Conservation (phyloP, 1,139 yeast species). For the Lodderomyces parapsilosis region DNA sequence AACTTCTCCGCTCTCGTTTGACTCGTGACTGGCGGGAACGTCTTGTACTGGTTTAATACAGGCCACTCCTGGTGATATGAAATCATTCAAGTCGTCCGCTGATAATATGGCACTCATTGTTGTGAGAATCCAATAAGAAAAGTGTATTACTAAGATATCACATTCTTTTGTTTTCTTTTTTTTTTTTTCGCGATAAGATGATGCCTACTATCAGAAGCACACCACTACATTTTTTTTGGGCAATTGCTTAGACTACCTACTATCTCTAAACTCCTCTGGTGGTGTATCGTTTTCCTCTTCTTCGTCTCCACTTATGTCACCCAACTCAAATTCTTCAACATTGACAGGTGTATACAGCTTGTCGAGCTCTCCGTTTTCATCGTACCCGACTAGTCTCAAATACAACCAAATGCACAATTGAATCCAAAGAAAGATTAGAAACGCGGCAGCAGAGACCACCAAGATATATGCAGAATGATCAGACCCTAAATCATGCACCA, state of each 20-base stretch:
- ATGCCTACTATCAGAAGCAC: not conserved
- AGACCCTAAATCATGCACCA: constrained; percentile 72
- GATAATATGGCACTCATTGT: constrained; percentile 83
- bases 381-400: constrained; percentile 49
- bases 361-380: constrained; percentile 36
- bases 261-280: constrained; percentile 1
- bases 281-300: constrained; percentile 5
- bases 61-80: constrained; percentile 90
- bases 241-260: not conserved
- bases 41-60: constrained; percentile 65
- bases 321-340: constrained; percentile 36
- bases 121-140: constrained; percentile 4
- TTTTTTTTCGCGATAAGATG: constrained; percentile 1
- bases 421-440: constrained; percentile 67
- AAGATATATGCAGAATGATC: constrained; percentile 83
- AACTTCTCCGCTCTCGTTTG: constrained; percentile 36
- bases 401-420: constrained; percentile 57
- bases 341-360: constrained; percentile 16
- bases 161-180: not conserved
- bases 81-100: constrained; percentile 89
- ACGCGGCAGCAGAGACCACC: constrained; percentile 72
- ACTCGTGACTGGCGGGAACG: not conserved
- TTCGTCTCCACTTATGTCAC: constrained; percentile 29
- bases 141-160: not conserved
- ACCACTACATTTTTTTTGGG: too few species aligned